Conservation (phyloP, 495 filamentous ascomycete species). For the Penicillium atrosanguineum region DNA sequence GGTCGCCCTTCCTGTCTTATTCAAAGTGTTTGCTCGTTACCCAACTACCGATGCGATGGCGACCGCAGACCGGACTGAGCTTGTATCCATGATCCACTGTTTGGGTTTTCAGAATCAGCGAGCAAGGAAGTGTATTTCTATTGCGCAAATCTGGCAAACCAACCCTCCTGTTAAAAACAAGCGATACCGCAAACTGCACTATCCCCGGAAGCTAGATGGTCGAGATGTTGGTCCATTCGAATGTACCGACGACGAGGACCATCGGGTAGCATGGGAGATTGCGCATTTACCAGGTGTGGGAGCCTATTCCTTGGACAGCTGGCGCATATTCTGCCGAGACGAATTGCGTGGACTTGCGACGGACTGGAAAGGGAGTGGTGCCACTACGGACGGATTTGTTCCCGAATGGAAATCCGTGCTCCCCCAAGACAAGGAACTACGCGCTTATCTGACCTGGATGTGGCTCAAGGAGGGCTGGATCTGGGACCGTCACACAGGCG, state of each 20-base stretch:
- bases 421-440: slow-evolving; percentile 83
- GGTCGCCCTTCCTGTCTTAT: slow-evolving; percentile 75
- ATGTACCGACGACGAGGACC: slow-evolving; percentile 41
- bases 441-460: slow-evolving; percentile 84
- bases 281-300: slow-evolving; percentile 82
- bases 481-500: slow-evolving; percentile 74
- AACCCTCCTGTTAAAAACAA: slow-evolving; percentile 56
- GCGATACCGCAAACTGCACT: slow-evolving; percentile 66
- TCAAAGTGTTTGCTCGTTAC: slow-evolving; percentile 61
- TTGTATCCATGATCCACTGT: slow-evolving; percentile 63
- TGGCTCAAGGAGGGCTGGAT: slow-evolving; percentile 84
- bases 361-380: slow-evolving; percentile 56
- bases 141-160: slow-evolving; percentile 71
- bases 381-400: slow-evolving; percentile 28
- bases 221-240: slow-evolving; percentile 52
- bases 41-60: slow-evolving; percentile 67
- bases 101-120: slow-evolving; percentile 72
- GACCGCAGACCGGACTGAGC: slow-evolving; percentile 50
- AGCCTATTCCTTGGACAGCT: slow-evolving; percentile 84
- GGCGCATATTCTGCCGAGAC: slow-evolving; percentile 93
- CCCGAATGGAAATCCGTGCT: slow-evolving; percentile 85
- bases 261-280: slow-evolving; percentile 71
- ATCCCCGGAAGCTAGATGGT: slow-evolving; percentile 57
- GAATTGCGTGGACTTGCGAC: slow-evolving; percentile 59
- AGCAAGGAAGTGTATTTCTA: slow-evolving; percentile 57